phyloP scores from a whole-genome alignment of 2,329 filamentous ascomycete species.

The Aspergillus texensis region DNA sequence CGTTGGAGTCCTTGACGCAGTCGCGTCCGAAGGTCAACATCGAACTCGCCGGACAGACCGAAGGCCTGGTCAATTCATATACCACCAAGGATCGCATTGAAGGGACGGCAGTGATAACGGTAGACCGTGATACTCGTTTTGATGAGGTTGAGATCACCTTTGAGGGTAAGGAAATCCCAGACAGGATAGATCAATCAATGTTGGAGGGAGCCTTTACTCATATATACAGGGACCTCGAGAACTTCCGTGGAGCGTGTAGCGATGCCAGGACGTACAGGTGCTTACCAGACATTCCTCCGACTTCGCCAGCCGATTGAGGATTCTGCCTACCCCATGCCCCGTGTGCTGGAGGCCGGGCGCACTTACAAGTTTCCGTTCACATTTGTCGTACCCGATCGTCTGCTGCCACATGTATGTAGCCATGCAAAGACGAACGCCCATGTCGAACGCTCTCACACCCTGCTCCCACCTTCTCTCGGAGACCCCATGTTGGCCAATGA shows the following conservation, averaged over 20 bases:
- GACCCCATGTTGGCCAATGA: conserved; percentile 57
- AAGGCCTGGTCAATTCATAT: conserved; percentile 49
- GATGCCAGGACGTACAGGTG: conserved; percentile 57
- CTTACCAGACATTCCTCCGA: conserved; percentile 63
- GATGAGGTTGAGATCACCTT: conserved; percentile 63
- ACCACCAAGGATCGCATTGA: conserved; percentile 62
- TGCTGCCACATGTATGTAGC: conserved; percentile 62
- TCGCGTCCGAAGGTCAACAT: conserved; percentile 36
- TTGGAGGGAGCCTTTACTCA: conserved; percentile 10
- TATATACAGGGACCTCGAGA: conserved; percentile 48
- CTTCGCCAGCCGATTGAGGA: conserved; percentile 62
- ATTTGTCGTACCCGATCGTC: conserved; percentile 63
- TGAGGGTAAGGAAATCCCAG: conserved; percentile 47
- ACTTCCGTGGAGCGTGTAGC: conserved; percentile 60
- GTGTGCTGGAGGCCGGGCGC: conserved; percentile 56
- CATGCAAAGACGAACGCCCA: conserved; percentile 56
- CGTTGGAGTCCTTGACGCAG: conserved; percentile 32
- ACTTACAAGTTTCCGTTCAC: conserved; percentile 64
- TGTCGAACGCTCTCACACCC: conserved; percentile 58
- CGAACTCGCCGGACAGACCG: conserved; percentile 31
- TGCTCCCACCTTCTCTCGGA: conserved; percentile 64
- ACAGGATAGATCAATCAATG: too few species aligned
- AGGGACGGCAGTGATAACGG: conserved; percentile 55
- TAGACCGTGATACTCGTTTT: conserved; percentile 57
- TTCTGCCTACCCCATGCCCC: conserved; percentile 56